Evolutionary conservation across 192 early-diverging fungal genomes (phyloP).

Genomic region (Entrophospora sp.): DNA sequence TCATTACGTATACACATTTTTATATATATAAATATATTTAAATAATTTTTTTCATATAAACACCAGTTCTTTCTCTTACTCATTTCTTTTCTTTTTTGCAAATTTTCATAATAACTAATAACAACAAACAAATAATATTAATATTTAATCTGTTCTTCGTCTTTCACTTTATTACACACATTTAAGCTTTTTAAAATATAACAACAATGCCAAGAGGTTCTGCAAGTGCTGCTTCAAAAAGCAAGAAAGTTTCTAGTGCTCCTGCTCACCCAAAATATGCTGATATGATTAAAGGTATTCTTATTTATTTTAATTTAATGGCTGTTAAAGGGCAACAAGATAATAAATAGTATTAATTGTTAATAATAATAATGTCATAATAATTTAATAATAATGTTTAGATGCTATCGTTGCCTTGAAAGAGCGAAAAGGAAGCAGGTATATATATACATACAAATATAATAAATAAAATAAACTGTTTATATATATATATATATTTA

Average conservation of each 20-base stretch:
- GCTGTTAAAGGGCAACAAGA: too few relatives aligned
- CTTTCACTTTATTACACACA: too few relatives aligned
- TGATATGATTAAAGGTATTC: constrained; percentile 16
- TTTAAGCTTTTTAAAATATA: too few relatives aligned
- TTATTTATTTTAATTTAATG: too few relatives aligned
- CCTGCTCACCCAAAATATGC: constrained; percentile 16
- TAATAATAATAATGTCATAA: not conserved
- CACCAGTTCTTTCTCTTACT: too few relatives aligned
- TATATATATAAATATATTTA: too few relatives aligned
- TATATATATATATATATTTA: not conserved
- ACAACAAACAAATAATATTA: too few relatives aligned
- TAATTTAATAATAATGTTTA: not conserved
- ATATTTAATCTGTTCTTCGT: too few relatives aligned
- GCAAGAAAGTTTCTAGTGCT: not conserved
- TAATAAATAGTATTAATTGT: not conserved
- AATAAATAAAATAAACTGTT: not conserved
- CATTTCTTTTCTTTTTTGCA: too few relatives aligned
- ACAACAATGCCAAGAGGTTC: constrained; percentile 10
- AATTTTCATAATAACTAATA: too few relatives aligned
- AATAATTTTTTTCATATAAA: too few relatives aligned
- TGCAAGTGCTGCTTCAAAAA: not conserved
- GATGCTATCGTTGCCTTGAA: constrained; percentile 19
- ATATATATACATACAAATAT: not conserved
- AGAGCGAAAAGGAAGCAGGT: constrained; percentile 21
- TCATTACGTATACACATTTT: too few relatives aligned